phyloP scores from a whole-genome alignment of 768 basidiomycete species.

The Scleroderma bovista region DNA sequence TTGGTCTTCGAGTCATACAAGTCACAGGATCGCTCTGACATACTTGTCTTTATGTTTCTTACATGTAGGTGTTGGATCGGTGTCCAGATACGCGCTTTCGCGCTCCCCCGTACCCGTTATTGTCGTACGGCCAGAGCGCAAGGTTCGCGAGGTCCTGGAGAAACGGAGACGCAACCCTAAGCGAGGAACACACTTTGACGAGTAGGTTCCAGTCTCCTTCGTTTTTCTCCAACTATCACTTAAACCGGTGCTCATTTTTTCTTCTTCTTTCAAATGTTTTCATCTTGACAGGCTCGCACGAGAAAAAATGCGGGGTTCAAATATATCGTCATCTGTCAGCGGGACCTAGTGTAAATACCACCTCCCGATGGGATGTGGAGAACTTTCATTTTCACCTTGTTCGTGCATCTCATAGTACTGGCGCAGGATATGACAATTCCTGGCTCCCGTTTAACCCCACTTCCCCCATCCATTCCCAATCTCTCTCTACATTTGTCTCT shows the following conservation, averaged over 20 bases:
- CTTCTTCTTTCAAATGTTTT: too few relatives aligned
- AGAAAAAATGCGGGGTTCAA: background rate
- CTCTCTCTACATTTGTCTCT: too few relatives aligned
- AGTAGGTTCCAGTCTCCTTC: constrained; percentile 32
- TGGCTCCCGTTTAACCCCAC: background rate
- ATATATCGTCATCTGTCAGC: background rate
- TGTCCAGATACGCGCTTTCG: constrained; percentile 72
- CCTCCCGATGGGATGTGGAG: background rate
- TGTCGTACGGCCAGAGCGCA: constrained; percentile 87
- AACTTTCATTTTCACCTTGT: background rate
- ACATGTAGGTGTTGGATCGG: constrained; percentile 50
- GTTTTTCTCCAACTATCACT: background rate
- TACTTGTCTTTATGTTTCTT: background rate
- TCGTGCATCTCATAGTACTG: background rate
- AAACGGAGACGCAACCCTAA: constrained; percentile 89
- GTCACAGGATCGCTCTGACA: background rate
- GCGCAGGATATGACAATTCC: too few relatives aligned
- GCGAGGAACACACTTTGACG: constrained; percentile 78
- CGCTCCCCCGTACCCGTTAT: constrained; percentile 96
- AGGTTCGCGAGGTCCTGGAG: constrained; percentile 77
- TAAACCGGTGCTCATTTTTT: background rate
- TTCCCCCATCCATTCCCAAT: background rate
- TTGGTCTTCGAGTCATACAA: constrained; percentile 3
- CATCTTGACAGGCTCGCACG: background rate
- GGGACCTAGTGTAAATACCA: background rate